These are phyloP conservation scores for Wickerhamomyces sp. DNA, from an alignment of 1,139 yeast genomes.

Conservation along the genomic window DNA sequence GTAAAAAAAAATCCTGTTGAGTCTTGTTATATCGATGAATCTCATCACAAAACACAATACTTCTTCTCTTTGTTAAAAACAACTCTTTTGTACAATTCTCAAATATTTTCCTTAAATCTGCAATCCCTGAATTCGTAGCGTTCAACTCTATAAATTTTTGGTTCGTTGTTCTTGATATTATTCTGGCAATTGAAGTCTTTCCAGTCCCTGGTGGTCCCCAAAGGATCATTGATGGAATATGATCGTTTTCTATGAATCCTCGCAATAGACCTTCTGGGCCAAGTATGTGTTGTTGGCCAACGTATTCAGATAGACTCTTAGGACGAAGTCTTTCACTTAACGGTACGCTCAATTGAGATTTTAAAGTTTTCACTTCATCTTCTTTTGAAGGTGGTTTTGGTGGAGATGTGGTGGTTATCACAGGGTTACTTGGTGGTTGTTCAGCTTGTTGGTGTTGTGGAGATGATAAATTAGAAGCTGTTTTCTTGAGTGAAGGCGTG, in stretches of 20 bases:
- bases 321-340: constrained; percentile 88
- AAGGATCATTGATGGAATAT: constrained; percentile 76
- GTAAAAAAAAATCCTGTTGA: constrained; percentile 82
- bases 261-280: constrained; percentile 70
- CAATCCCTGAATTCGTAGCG: constrained; percentile 74
- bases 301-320: constrained; percentile 61
- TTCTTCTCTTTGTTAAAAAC: constrained; percentile 59
- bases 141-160: constrained; percentile 72
- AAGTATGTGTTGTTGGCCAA: constrained; percentile 81
- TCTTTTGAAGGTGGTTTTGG: constrained; percentile 7
- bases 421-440: background rate
- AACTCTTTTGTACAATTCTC: constrained; percentile 67
- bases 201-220: constrained; percentile 99
- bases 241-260: constrained; percentile 55
- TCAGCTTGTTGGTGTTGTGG: background rate
- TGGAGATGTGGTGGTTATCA: constrained; percentile 1
- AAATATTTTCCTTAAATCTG: constrained; percentile 67
- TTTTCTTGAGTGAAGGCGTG: constrained; percentile 2
- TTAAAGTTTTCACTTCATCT: constrained; percentile 34
- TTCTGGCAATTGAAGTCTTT: constrained; percentile 69
- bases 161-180: constrained; percentile 32
- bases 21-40: constrained; percentile 86
- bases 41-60: constrained; percentile 86
- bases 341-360: constrained; percentile 54
- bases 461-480: background rate